Evolutionary conservation across 2,329 filamentous ascomycete genomes (phyloP), one percentile per base, ranked within the genome.

Genomic region (Cryphonectria carpinicola): DNA sequence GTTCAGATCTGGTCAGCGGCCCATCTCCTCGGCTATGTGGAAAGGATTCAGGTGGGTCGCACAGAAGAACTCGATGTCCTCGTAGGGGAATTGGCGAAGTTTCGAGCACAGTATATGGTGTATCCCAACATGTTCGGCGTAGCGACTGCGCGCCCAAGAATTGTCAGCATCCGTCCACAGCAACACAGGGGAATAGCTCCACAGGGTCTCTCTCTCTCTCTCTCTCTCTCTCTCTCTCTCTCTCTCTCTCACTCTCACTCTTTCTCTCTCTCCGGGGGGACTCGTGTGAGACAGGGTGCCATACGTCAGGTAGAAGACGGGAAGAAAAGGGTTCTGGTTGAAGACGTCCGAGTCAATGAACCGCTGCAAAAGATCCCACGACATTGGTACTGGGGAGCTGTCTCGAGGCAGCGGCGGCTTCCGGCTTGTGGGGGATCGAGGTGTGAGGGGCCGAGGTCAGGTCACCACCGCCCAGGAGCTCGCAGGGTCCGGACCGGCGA

Each of bases 331-430:
- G 83, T 95, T 92, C 84, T 93, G 91, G 85, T 95, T 95, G 87
- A 96, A 96, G 86, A 96, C 92, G 86, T 96, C 93, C 85, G 92
- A 94, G 88, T 95, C 93, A 85, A 96, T 90, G 89, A 95, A 95
- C 83, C 93, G 90, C 86, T 93, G 92, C 81, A 96, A 88, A 85
- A 96, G 87, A 86, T 95, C 92, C 93, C 93, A 95, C 85, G 90
- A 92, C 90, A 91, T 91, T 85, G 81, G 81, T 77, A 81, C 76
- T 75, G 72, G 74, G 72, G 73, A 73, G 74, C 73, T 75, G 58
- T 56, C 66, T 43, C 49, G 56, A 72, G 52, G 69, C 66, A 65
- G 69, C 49, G 37, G 62, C 56, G 54, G 56, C 56, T 64, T 41
- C 32, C 35, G 49, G 46, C 17, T 54, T 60, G 75, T 74, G 73